Evolutionary conservation across 305 asterid genomes (phyloP).

Genomic region (Fraxinus latifolia): DNA sequence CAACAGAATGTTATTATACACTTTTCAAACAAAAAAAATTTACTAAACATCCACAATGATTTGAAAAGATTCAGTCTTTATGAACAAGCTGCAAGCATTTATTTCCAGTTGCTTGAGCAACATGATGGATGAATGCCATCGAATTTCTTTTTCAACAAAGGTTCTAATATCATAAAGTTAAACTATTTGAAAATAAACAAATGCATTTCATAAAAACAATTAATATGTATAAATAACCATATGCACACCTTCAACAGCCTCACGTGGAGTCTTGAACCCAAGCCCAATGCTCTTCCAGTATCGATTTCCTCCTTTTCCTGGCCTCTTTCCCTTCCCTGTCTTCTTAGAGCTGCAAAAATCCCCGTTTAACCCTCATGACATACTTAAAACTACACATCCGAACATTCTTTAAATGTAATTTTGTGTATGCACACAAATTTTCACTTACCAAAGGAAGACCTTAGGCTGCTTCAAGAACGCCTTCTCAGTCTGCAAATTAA

Average conservation of each 20-base stretch:
- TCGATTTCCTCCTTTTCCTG: slow-evolving; percentile 74
- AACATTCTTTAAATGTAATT: neutral
- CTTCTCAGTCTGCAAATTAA: slow-evolving; percentile 64
- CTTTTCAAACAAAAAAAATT: neutral
- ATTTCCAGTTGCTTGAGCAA: neutral
- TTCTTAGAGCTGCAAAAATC: slow-evolving; percentile 55
- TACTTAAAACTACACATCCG: neutral
- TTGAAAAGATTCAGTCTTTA: neutral
- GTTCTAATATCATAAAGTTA: neutral
- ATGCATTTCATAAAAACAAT: neutral
- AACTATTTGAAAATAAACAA: neutral
- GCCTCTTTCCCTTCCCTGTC: slow-evolving; percentile 63
- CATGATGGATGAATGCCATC: neutral
- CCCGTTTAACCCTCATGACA: neutral
- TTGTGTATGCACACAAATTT: neutral
- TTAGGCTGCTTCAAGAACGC: slow-evolving; percentile 83
- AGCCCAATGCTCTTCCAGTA: slow-evolving; percentile 60
- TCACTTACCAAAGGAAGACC: slow-evolving; percentile 61
- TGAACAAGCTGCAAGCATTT: neutral
- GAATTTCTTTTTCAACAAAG: neutral
- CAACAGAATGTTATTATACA: neutral
- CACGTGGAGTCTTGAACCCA: slow-evolving; percentile 28
- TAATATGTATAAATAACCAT: neutral
- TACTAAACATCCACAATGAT: neutral
- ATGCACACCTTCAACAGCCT: slow-evolving; percentile 56